These are phyloP conservation scores for Penicillium salamii DNA, from an alignment of 495 filamentous ascomycete genomes.

Conservation along the genomic window DNA sequence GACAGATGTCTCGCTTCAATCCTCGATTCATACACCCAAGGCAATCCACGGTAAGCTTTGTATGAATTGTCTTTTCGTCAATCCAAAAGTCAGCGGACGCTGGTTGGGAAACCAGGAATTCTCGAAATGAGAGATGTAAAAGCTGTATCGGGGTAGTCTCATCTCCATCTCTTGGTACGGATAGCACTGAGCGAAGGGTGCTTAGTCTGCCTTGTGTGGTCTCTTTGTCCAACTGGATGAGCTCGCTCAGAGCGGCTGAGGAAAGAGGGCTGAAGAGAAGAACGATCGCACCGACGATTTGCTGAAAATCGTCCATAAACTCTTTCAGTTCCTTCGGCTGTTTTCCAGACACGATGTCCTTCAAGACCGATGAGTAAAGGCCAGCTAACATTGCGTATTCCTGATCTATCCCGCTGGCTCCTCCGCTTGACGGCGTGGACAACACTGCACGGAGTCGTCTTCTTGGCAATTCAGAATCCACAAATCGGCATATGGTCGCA, in stretches of 20 bases:
- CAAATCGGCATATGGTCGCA: constrained; percentile 28
- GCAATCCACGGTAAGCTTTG: not conserved
- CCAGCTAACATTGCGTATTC: too few relatives aligned
- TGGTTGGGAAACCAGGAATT: constrained; percentile 13
- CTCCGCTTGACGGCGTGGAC: constrained; percentile 7
- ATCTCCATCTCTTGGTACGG: constrained; percentile 7
- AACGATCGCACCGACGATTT: constrained; percentile 24
- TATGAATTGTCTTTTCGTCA: not conserved
- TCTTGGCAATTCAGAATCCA: constrained; percentile 5
- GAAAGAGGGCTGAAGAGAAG: constrained; percentile 24
- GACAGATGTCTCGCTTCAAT: not conserved
- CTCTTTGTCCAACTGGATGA: constrained; percentile 12
- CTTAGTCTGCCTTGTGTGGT: too few relatives aligned
- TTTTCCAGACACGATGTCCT: too few relatives aligned
- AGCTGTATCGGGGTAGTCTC: constrained; percentile 15
- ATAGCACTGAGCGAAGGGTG: constrained; percentile 25
- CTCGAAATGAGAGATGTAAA: constrained; percentile 27
- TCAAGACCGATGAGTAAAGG: too few relatives aligned
- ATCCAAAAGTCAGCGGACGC: not conserved
- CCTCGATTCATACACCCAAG: not conserved
- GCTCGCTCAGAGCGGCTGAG: constrained; percentile 4
- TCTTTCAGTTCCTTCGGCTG: too few relatives aligned
- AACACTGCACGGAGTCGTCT: constrained; percentile 15
- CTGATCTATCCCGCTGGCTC: too few relatives aligned
- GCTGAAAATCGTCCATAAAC: not conserved